Percentiles rank a stretch among this genome's conserved stretches.
Evolutionary conservation across 306 rosid genomes (phyloP).

Genomic region (Vigna hirtella): DNA sequence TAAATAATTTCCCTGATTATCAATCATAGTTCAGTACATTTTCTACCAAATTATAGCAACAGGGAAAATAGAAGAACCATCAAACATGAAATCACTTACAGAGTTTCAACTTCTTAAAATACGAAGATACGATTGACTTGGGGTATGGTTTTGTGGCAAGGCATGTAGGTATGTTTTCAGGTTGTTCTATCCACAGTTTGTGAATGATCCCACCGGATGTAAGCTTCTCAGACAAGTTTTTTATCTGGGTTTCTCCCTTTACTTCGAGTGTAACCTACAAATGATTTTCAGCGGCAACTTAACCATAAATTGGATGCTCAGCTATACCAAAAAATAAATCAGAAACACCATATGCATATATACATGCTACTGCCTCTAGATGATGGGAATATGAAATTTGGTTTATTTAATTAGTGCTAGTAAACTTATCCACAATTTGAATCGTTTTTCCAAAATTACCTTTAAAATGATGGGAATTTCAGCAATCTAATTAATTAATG

Average conservation of each 20-base stretch:
- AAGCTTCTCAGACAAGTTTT: slow-evolving; percentile 77
- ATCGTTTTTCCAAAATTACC: not conserved
- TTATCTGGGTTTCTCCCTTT: slow-evolving; percentile 75
- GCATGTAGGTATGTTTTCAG: slow-evolving; percentile 81
- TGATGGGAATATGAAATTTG: no score
- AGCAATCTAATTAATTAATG: not conserved
- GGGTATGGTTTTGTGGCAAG: slow-evolving; percentile 92
- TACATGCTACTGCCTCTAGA: not conserved
- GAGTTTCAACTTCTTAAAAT: slow-evolving; percentile 82
- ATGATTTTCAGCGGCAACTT: slow-evolving; percentile 3
- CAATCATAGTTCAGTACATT: slow-evolving; percentile 23
- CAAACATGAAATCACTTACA: slow-evolving; percentile 63
- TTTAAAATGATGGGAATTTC: not conserved
- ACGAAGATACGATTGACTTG: slow-evolving; percentile 63
- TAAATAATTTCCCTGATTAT: not conserved
- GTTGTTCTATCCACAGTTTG: slow-evolving; percentile 84
- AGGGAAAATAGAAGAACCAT: not conserved
- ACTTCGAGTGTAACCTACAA: slow-evolving; percentile 85
- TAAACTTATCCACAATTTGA: not conserved
- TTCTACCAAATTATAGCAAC: not conserved
- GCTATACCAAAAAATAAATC: slow-evolving; percentile 22
- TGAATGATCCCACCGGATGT: slow-evolving; percentile 68
- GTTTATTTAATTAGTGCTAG: not conserved
- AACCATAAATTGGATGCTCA: slow-evolving; percentile 3
- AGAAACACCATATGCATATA: not conserved